Evolutionary conservation across 306 rosid genomes (phyloP).

Genomic region (Potentilla sterilis): DNA sequence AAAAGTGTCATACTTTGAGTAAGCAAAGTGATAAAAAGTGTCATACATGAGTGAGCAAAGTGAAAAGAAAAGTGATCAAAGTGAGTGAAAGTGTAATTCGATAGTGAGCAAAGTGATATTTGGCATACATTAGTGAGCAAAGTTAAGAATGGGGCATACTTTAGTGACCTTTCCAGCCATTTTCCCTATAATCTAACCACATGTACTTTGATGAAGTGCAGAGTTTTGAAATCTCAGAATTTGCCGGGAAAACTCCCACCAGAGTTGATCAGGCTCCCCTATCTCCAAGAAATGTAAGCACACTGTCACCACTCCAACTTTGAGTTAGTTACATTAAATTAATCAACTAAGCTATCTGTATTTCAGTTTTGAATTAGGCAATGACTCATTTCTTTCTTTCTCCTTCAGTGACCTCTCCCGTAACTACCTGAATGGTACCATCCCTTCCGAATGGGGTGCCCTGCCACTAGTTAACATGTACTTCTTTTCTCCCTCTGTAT

Average conservation of each 20-base stretch:
- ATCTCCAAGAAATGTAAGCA: constrained; percentile 53
- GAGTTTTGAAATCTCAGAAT: constrained; percentile 46
- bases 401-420: constrained; percentile 51
- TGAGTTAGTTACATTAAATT: not conserved
- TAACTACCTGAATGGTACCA: constrained; percentile 60
- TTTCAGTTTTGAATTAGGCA: not conserved
- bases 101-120: no score
- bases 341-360: not conserved
- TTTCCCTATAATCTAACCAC: no score
- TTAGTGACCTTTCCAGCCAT: no score
- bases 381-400: not conserved
- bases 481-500: not conserved
- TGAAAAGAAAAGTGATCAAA: no score
- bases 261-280: constrained; percentile 41
- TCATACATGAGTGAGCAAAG: no score
- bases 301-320: not conserved
- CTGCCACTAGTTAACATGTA: constrained; percentile 46
- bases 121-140: no score
- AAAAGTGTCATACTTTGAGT: no score
- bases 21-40: no score
- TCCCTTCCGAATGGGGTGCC: constrained; percentile 60
- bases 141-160: no score
- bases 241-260: constrained; percentile 59
- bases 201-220: constrained; percentile 17
- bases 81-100: no score